A percentile compares a stretch with the other conserved stretches of the same genome.
phyloP scores from a whole-genome alignment of 495 filamentous ascomycete species.

The Tuber indicum region DNA sequence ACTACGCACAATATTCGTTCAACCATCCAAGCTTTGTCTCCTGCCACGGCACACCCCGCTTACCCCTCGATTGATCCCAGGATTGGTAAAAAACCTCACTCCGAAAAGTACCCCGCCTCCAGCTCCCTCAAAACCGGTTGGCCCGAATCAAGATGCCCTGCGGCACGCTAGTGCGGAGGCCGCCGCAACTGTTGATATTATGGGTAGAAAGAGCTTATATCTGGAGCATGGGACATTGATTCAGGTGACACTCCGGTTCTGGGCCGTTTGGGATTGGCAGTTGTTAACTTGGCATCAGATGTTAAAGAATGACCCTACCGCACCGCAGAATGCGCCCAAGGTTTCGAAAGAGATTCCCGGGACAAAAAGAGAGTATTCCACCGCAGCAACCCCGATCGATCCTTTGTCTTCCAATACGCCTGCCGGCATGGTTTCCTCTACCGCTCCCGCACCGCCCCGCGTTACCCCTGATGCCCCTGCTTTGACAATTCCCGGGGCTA shows the following conservation, averaged over 20 bases:
- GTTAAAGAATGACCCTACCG: constrained; percentile 57
- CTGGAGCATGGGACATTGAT: constrained; percentile 60
- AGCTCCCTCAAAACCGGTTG: constrained; percentile 41
- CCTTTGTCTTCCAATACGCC: not conserved
- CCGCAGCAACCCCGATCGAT: constrained; percentile 7
- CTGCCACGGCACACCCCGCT: not conserved
- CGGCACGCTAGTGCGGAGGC: constrained; percentile 62
- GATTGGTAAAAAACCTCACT: constrained; percentile 9
- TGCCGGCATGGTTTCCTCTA: constrained; percentile 6
- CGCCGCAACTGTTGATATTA: constrained; percentile 52
- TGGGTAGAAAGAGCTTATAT: constrained; percentile 53
- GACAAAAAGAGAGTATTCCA: constrained; percentile 33
- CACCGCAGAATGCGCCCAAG: constrained; percentile 59
- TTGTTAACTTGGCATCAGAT: constrained; percentile 47
- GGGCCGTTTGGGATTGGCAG: not conserved
- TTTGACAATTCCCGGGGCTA: constrained; percentile 52
- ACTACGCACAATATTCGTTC: constrained; percentile 21
- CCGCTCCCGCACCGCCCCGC: constrained; percentile 11
- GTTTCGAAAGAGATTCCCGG: constrained; percentile 53
- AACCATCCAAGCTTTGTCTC: constrained; percentile 8
- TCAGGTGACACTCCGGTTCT: constrained; percentile 49
- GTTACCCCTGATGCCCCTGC: constrained; percentile 31
- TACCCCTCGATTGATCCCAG: constrained; percentile 4
- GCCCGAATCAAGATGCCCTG: constrained; percentile 52
- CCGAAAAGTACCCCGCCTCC: constrained; percentile 4